phyloP scores from a whole-genome alignment of 2,329 filamentous ascomycete genomes.

The Triangularia verruculosa region DNA sequence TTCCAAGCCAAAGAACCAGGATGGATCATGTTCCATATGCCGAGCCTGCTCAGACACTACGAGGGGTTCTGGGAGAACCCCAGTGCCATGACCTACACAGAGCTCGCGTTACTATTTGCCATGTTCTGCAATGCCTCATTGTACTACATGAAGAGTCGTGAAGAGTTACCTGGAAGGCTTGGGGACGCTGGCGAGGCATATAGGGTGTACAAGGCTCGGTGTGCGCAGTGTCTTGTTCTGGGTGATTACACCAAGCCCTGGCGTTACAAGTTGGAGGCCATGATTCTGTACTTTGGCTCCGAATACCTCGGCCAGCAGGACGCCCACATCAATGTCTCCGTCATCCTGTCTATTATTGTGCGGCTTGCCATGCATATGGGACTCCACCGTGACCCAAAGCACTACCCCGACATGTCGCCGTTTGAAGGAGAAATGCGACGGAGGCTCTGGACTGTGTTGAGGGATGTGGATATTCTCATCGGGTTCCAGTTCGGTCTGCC shows the following conservation, averaged over 20 bases:
- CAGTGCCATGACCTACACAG: conserved; percentile 22
- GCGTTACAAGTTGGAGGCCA: conserved; percentile 30
- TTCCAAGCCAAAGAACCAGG: conserved; percentile 31
- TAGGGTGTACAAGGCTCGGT: background rate
- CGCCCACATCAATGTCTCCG: conserved; percentile 28
- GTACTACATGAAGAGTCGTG: conserved; percentile 26
- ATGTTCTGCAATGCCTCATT: conserved; percentile 33
- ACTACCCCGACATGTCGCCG: conserved; percentile 41
- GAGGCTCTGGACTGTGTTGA: conserved; percentile 45
- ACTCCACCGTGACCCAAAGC: conserved; percentile 48
- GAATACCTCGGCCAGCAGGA: conserved; percentile 31
- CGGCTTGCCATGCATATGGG: conserved; percentile 36
- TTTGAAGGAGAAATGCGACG: conserved; percentile 53
- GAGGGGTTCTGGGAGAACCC: conserved; percentile 33
- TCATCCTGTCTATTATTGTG: conserved; percentile 30
- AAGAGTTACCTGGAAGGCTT: conserved; percentile 24
- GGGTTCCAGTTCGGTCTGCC: conserved; percentile 54
- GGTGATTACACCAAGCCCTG: conserved; percentile 33
- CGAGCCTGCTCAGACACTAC: conserved; percentile 31
- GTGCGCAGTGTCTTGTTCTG: conserved; percentile 31
- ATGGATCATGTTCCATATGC: conserved; percentile 34
- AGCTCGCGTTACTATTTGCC: conserved; percentile 34
- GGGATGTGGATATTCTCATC: conserved; percentile 47
- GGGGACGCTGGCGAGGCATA: conserved; percentile 21
- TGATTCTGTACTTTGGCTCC: conserved; percentile 30